A percentile compares a stretch with the other conserved stretches of the same genome.
Conservation (phyloP, 129 eudicot genomes). For the Dittrichia graveolens region DNA sequence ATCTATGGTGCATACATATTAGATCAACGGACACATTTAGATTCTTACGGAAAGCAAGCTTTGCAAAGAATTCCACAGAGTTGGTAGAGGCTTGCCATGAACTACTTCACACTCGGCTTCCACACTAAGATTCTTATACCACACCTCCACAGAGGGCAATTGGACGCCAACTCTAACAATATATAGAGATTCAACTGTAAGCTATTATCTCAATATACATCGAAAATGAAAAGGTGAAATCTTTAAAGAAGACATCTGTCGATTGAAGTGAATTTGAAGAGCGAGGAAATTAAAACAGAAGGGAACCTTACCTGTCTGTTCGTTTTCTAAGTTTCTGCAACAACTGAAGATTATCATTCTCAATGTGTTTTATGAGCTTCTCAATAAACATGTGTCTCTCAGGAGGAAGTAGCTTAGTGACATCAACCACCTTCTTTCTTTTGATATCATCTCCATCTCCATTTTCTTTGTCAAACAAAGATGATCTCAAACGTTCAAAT, state of each 20-base stretch:
- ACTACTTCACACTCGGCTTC: conserved; percentile 60
- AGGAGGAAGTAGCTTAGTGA: conserved; percentile 45
- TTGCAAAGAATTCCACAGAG: conserved; percentile 55
- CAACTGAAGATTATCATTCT: conserved; percentile 55
- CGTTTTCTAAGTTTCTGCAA: conserved; percentile 52
- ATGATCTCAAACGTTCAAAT: conserved; percentile 46
- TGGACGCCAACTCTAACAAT: conserved; percentile 49
- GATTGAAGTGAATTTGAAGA: neutral
- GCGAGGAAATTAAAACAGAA: neutral
- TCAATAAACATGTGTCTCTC: conserved; percentile 54
- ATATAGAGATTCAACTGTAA: conserved; percentile 20
- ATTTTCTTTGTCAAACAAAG: conserved; percentile 42
- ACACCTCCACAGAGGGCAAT: conserved; percentile 55
- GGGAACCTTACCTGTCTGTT: conserved; percentile 48
- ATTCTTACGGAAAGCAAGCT: conserved; percentile 45
- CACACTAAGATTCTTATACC: conserved; percentile 46
- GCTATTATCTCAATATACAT: neutral
- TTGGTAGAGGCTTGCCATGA: conserved; percentile 63
- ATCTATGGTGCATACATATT: neutral
- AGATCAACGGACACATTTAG: neutral
- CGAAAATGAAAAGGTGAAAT: neutral
- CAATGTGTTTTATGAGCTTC: conserved; percentile 59
- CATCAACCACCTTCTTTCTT: conserved; percentile 52
- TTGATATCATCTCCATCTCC: conserved; percentile 29
- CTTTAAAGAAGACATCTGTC: too few species aligned